These are phyloP conservation scores for Hymenoscyphus albidus DNA, from an alignment of 2,329 filamentous ascomycete species.

Conservation along the genomic window DNA sequence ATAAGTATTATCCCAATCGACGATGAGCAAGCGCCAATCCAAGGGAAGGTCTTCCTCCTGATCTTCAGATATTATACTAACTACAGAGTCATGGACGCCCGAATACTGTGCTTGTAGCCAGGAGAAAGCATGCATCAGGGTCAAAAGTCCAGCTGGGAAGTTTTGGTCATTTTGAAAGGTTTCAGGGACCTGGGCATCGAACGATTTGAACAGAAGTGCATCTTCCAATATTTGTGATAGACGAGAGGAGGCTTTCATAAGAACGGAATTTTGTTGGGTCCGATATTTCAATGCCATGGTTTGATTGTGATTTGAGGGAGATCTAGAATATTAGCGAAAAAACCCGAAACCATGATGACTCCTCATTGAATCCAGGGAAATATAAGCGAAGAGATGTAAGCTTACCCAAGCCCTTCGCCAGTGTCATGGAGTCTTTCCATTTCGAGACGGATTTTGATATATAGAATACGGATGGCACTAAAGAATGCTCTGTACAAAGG, in stretches of 20 bases:
- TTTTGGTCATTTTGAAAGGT: not conserved
- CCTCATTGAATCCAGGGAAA: not conserved
- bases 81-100: conserved; percentile 12
- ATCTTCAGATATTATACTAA: conserved; percentile 23
- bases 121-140: conserved; percentile 26
- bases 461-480: conserved; percentile 17
- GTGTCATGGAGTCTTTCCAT: conserved; percentile 14
- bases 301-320: conserved; percentile 26
- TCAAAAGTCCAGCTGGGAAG: conserved; percentile 15
- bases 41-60: conserved; percentile 29
- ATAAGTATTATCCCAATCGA: conserved; percentile 30
- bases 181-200: conserved; percentile 9
- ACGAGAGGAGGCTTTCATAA: conserved; percentile 13
- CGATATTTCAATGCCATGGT: conserved; percentile 26
- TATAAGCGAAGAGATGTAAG: not conserved
- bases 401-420: conserved; percentile 14
- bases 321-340: conserved; percentile 12
- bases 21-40: conserved; percentile 24
- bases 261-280: conserved; percentile 21
- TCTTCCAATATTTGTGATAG: conserved; percentile 10
- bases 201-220: conserved; percentile 9
- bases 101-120: conserved; percentile 19
- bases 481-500: conserved; percentile 22
- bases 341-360: not conserved
- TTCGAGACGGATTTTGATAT: conserved; percentile 24